These are phyloP conservation scores for Solanum hybrid DNA, from an alignment of 305 asterid species.

Conservation along the genomic window DNA sequence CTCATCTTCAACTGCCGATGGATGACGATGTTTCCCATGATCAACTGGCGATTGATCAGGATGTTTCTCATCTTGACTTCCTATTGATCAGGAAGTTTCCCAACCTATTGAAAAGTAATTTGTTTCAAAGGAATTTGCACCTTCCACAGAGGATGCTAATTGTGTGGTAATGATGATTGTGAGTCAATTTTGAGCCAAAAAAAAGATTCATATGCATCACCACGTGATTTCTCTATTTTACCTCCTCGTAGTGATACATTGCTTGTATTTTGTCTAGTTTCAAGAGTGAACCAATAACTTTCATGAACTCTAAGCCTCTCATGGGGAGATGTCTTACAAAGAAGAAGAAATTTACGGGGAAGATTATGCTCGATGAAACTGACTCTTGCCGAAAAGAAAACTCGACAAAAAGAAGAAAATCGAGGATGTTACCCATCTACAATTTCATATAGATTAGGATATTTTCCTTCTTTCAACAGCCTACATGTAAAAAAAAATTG, in stretches of 20 bases:
- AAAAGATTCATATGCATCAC: background rate
- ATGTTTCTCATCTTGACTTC: no score
- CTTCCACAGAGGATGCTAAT: background rate
- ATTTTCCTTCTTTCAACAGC: no score
- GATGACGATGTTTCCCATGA: no score
- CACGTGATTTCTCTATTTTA: background rate
- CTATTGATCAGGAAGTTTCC: no score
- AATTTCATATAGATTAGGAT: no score
- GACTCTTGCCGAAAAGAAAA: background rate
- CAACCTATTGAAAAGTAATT: conserved; percentile 8
- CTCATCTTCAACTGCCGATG: no score
- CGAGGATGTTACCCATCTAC: no score
- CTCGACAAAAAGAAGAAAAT: no score
- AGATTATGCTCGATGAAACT: background rate
- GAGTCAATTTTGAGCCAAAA: conserved; percentile 11
- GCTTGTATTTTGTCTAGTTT: background rate
- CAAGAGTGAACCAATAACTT: background rate
- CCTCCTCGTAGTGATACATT: background rate
- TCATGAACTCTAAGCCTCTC: background rate
- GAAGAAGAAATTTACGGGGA: no score
- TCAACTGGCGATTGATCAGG: no score
- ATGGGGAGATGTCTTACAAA: background rate
- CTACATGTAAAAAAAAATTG: no score
- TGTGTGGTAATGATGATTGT: background rate
- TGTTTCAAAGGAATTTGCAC: background rate